These are phyloP conservation scores for Austroboletus eburneus DNA, from an alignment of 768 basidiomycete species.

Conservation along the genomic window DNA sequence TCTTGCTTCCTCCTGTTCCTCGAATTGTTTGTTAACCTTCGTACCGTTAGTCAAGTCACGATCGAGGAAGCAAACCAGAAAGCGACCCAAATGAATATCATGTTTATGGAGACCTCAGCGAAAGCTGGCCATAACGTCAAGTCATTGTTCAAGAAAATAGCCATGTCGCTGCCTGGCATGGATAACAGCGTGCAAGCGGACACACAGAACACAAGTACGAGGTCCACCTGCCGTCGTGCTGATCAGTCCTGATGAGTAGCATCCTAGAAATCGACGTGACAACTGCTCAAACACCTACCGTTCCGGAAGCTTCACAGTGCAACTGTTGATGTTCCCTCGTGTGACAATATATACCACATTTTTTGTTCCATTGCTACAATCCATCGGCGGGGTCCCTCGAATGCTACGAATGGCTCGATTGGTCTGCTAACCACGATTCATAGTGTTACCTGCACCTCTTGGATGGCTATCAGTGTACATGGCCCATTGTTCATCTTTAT, in stretches of 20 bases:
- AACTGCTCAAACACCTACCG: constrained; percentile 56
- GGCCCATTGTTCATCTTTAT: constrained; percentile 92
- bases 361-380: constrained; percentile 22
- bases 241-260: constrained; percentile 3
- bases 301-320: constrained; percentile 87
- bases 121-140: constrained; percentile 99
- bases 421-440: constrained; percentile 69
- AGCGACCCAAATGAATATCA: constrained; percentile 84
- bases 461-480: constrained; percentile 80
- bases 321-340: constrained; percentile 51
- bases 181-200: constrained; percentile 72
- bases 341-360: constrained; percentile 25
- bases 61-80: constrained; percentile 94
- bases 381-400: constrained; percentile 5
- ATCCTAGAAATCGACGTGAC: constrained; percentile 87
- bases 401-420: constrained; percentile 7
- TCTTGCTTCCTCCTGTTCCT: neutral
- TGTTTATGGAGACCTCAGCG: constrained; percentile 99
- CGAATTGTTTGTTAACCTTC: constrained; percentile 7
- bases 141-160: constrained; percentile 98
- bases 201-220: constrained; percentile 47
- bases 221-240: neutral
- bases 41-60: constrained; percentile 85
- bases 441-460: constrained; percentile 92
- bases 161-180: constrained; percentile 95